Percentiles rank a stretch among this genome's conserved stretches.
phyloP scores from a whole-genome alignment of 148 eudicot genomes.

The Chenopodium suecicum region DNA sequence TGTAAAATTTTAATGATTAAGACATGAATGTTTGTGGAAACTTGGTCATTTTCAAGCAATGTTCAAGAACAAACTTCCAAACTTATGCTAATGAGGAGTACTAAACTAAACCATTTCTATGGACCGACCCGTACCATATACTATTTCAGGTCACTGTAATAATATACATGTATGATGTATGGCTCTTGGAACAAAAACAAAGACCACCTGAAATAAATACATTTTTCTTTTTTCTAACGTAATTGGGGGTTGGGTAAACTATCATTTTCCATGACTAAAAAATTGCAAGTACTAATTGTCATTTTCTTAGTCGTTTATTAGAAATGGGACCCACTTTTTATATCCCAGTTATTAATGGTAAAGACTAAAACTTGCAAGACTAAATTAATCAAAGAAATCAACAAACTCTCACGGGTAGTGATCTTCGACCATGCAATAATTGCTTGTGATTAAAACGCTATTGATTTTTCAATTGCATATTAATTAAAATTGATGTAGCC shows the following conservation, averaged over 20 bases:
- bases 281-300: neutral
- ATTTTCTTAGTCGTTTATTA: neutral
- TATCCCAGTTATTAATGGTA: neutral
- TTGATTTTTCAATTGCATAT: no score
- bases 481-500: neutral
- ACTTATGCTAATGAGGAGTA: neutral
- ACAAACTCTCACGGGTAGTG: no score
- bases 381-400: no score
- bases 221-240: neutral
- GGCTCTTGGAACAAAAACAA: conserved; percentile 28
- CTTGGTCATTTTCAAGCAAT: conserved; percentile 23
- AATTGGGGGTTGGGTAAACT: conserved; percentile 26
- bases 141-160: conserved; percentile 5
- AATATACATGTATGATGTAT: neutral
- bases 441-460: neutral
- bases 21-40: conserved; percentile 25
- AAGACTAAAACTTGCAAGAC: neutral
- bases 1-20: conserved; percentile 11
- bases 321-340: neutral
- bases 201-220: conserved; percentile 32
- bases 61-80: conserved; percentile 21
- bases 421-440: neutral
- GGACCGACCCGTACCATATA: conserved; percentile 11
- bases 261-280: conserved; percentile 22
- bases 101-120: neutral